Evolutionary conservation across 495 filamentous ascomycete genomes (phyloP), one percentile per base, ranked within the genome.

Genomic region (Xylaria grammica): DNA sequence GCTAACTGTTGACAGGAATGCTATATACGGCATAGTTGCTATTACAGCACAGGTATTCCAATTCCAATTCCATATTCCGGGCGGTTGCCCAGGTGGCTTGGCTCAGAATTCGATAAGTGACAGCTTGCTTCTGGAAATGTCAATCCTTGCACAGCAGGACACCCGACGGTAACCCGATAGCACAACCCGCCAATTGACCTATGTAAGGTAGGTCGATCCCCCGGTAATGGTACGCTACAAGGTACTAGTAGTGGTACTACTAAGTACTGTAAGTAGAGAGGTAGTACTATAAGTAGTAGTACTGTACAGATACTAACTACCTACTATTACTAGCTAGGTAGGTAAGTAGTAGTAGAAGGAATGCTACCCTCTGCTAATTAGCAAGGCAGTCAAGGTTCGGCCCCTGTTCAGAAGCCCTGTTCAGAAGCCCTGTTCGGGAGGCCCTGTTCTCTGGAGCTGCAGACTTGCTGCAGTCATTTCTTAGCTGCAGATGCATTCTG

Each of bases 401-500:
- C 56, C 26, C 26, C 29, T 46, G 56, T n/a, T n/a, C n/a, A n/a
- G n/a, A n/a, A n/a, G n/a, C n/a, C n/a, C n/a, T n/a, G n/a, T n/a
- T n/a, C n/a, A n/a, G n/a, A n/a, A n/a, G n/a, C n/a, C n/a, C n/a
- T n/a, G 60, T 30, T 36, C 34, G 11, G 44, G 6, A 27, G 50
- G 22, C 61, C 61, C 30, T 63, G 60, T 59, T 48, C 42, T 48
- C 42, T 48, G 40, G 56, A 59, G 56, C 42, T 59, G 54, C 54
- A 32, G 54, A 36, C 22, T 1, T 36, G 53, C 62, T 64, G 62
- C 62, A 64, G 62, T 58, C 62, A 64, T 57, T 51, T n/a, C 62
- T 58, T 64, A 58, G 62, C 62, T 64, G 62, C 62, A 64, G 62
- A 64, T 64, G 62, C 62, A 64, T 58, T 49, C 62, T 64, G 62